Base-by-base conservation (phyloP, 495 filamentous ascomycete species). In the Chaetomium fimeti region DNA sequence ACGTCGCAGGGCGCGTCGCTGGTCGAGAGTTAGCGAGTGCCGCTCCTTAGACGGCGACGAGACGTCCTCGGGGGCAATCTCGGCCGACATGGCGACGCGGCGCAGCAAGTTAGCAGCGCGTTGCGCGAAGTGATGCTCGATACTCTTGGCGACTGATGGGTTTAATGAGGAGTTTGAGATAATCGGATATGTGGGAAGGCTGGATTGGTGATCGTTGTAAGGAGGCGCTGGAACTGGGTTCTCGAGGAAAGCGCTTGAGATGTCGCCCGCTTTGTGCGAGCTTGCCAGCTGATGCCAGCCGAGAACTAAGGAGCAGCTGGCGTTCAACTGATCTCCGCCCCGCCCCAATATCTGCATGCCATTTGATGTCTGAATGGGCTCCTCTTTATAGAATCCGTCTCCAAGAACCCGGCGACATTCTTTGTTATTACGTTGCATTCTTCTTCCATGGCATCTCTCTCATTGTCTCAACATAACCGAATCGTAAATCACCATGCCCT, bases 21-120 rank as follows among this genome's bases (percentile, higher is more conserved):
- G 80, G 67, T 83, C 80, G 59, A 83, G 79, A 13, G 80, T 83
- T 16, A 83, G 73, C 16, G 80, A 82, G 56, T 83, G 78, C 15
- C 80, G 78, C 69, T 83, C 80, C 53, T 76, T 79, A 47, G 74
- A 42, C 38, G 75, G 66, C 43, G 71, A 66, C 28, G 59, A 29
- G 42, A 52, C 49, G 42, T 43, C 51, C 24, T 65, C 57, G 65
- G 62, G 53, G 20, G 42, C 59, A 48, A 60, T 47, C 54, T 71
- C 70, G 59, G 52, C 62, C 52, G 66, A 62, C 62, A 68, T 68
- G 62, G 58, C 58, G 62, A 47, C 53, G 52, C 42, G 57, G 9
- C 25, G 65, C 53, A 7, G 28, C 43, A 47, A 4, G 43, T 61
- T 5, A 36, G 32, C 32, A 36, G 60, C 60, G 61, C 42, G 45